Evolutionary conservation across 2,329 filamentous ascomycete genomes (phyloP).

Genomic region (Phaeophleospora eucalypticola): DNA sequence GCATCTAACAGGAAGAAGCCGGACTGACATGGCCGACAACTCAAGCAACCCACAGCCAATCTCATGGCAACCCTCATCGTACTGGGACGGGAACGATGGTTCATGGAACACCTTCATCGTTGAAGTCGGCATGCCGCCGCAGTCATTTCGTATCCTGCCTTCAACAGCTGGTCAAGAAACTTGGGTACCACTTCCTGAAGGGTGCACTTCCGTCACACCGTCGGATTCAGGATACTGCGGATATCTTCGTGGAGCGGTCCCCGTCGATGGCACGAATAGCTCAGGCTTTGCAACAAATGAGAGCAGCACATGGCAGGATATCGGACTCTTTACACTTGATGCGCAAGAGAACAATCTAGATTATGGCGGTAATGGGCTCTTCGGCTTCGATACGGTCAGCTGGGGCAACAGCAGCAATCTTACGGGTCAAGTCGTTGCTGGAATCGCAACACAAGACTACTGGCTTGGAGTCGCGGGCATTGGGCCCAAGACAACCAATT

Average conservation of each 20-base stretch:
- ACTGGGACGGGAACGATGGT: slow-evolving; percentile 25
- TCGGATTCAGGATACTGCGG: slow-evolving; percentile 23
- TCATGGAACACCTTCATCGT: slow-evolving; percentile 25
- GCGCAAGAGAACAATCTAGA: slow-evolving; percentile 29
- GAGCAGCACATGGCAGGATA: slow-evolving; percentile 32
- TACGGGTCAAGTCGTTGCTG: slow-evolving; percentile 35
- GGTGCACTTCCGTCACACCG: slow-evolving; percentile 27
- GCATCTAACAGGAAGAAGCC: too few species aligned
- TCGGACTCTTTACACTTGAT: slow-evolving; percentile 33
- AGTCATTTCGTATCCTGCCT: slow-evolving; percentile 19
- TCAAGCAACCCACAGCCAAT: slow-evolving; percentile 3
- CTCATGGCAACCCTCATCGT: slow-evolving; percentile 9
- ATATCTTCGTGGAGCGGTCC: slow-evolving; percentile 27
- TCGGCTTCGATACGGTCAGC: slow-evolving; percentile 35
- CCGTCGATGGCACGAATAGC: slow-evolving; percentile 24
- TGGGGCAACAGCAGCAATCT: slow-evolving; percentile 24
- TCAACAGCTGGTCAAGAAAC: slow-evolving; percentile 34
- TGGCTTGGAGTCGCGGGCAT: slow-evolving; percentile 39
- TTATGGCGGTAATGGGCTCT: slow-evolving; percentile 31
- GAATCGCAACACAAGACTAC: slow-evolving; percentile 34
- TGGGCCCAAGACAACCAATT: slow-evolving; percentile 36
- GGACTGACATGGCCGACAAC: not conserved
- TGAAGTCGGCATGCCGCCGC: slow-evolving; percentile 24
- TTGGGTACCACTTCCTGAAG: slow-evolving; percentile 34
- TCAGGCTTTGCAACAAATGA: slow-evolving; percentile 30